Evolutionary conservation across 208 protist species (phyloP), one percentile per base, ranked within the genome.

Genomic region (Leishmania mexicana): DNA sequence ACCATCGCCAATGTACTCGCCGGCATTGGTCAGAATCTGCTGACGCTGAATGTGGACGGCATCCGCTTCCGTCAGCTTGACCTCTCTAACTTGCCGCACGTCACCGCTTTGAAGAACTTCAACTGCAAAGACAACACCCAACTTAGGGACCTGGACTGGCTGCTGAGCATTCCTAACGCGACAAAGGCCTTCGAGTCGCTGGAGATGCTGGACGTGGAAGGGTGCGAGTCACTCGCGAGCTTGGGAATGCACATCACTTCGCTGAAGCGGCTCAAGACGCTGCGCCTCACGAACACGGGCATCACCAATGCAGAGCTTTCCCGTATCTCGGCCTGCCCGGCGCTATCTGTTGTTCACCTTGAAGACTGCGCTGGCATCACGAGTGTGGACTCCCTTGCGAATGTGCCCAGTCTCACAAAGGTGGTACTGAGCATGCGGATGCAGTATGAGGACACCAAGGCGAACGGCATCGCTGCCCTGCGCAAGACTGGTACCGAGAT

Each of bases 1-100:
- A 91, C 89, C 65, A 89, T 94, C 64, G 70, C 78, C 4, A 70
- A 21, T 5, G 88, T 92, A 51, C 85, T 94, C 35, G 53, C 84
- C 68, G 73, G 75, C 42, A 94, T 92, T 75, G 89, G 91, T 19
- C 49, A 83, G 28, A 87, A 84, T n/a, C 81, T 94, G 64, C 81
- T 94, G 42, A 94, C 91, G 53, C 82, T 94, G 45, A 94, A 94
- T 75, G 86, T 93, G n/a, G 91, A 94, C 67, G 91, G 91, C 65
- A 87, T 94, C 35, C 80, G 85, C 53, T 94, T 94, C 65, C 75
- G 62, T 53, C 31, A 81, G 58, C 83, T 94, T 15, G 73, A 90
- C 75, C 75, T 91, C 60, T 42, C 76, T 24, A 45, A 78, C 35
- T 72, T 93, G 58, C 86, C 88, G 24, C 53, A 51, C 21, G 57